phyloP scores from a whole-genome alignment of 805 yeast genomes.

The Ogataea corticis region DNA sequence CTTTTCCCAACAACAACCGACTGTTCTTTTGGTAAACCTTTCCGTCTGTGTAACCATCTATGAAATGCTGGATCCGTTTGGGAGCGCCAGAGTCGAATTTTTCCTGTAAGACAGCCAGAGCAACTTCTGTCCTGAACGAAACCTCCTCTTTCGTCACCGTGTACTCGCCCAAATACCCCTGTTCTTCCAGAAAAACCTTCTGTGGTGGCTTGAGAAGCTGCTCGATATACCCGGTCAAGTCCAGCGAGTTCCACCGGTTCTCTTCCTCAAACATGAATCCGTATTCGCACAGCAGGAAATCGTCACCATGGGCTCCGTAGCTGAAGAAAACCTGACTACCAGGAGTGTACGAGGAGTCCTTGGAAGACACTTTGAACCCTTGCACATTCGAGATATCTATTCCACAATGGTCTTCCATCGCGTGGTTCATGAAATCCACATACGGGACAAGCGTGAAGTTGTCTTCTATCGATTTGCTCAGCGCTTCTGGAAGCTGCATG shows the following conservation, averaged over 20 bases:
- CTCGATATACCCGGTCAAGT: conserved; percentile 50
- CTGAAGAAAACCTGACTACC: conserved; percentile 66
- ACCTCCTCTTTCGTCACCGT: conserved; percentile 53
- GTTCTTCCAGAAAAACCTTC: conserved; percentile 44
- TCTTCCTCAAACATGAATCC: conserved; percentile 56
- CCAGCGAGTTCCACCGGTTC: conserved; percentile 72
- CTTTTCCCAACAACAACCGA: conserved; percentile 31
- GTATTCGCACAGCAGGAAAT: conserved; percentile 78
- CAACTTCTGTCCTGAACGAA: conserved; percentile 77
- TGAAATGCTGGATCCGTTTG: conserved; percentile 36
- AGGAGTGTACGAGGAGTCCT: conserved; percentile 31
- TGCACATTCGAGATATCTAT: conserved; percentile 42
- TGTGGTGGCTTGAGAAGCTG: conserved; percentile 39
- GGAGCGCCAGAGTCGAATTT: conserved; percentile 25
- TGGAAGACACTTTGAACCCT: conserved; percentile 56
- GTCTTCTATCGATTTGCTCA: conserved; percentile 49
- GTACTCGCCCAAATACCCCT: conserved; percentile 72
- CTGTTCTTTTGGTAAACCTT: conserved; percentile 36
- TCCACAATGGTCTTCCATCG: conserved; percentile 50
- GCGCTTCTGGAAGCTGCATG: conserved; percentile 52
- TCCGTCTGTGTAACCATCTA: conserved; percentile 53
- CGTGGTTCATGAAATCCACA: conserved; percentile 86
- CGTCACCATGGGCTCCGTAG: conserved; percentile 90
- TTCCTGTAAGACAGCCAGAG: conserved; percentile 59
- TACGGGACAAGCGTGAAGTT: conserved; percentile 90